phyloP scores from a whole-genome alignment of 2,329 filamentous ascomycete genomes.

The Monosporascus cannonballus region DNA sequence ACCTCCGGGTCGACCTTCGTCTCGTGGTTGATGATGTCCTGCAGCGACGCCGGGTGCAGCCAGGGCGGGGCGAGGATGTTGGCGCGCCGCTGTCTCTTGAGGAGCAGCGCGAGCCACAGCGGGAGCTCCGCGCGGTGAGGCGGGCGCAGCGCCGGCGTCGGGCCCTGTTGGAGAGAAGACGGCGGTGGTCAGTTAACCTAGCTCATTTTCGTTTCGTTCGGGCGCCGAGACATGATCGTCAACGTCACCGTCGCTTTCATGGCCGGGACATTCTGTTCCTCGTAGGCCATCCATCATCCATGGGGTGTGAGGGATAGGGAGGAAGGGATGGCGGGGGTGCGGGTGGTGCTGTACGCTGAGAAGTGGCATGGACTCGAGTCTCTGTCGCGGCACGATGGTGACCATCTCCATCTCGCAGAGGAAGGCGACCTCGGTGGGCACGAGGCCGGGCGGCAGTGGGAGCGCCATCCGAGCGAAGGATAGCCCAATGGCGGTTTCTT shows the following conservation, averaged over 20 bases:
- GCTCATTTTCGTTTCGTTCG: background rate
- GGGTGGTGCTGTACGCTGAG: conserved; percentile 62
- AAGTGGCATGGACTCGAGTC: conserved; percentile 78
- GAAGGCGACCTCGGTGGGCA: conserved; percentile 85
- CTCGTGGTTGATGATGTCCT: conserved; percentile 74
- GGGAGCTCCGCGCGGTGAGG: conserved; percentile 75
- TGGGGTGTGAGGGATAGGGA: conserved; percentile 12
- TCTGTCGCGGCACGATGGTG: conserved; percentile 85
- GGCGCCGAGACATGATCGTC: background rate
- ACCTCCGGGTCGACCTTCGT: conserved; percentile 62
- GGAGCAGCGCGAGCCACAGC: conserved; percentile 88
- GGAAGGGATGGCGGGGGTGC: conserved; percentile 10
- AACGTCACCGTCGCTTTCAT: too few species aligned
- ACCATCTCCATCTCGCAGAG: conserved; percentile 97
- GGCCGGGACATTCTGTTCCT: too few species aligned
- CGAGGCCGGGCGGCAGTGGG: conserved; percentile 46
- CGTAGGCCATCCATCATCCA: too few species aligned
- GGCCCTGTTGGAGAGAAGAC: conserved; percentile 53
- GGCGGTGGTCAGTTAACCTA: background rate
- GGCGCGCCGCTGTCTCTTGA: conserved; percentile 89
- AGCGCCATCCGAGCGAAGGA: conserved; percentile 19
- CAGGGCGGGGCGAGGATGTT: conserved; percentile 90
- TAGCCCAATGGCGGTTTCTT: conserved; percentile 5
- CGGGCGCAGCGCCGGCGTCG: conserved; percentile 69
- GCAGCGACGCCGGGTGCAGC: conserved; percentile 72